Evolutionary conservation across 192 early-diverging fungal species (phyloP).

Genomic region (Diversispora epigaea): DNA sequence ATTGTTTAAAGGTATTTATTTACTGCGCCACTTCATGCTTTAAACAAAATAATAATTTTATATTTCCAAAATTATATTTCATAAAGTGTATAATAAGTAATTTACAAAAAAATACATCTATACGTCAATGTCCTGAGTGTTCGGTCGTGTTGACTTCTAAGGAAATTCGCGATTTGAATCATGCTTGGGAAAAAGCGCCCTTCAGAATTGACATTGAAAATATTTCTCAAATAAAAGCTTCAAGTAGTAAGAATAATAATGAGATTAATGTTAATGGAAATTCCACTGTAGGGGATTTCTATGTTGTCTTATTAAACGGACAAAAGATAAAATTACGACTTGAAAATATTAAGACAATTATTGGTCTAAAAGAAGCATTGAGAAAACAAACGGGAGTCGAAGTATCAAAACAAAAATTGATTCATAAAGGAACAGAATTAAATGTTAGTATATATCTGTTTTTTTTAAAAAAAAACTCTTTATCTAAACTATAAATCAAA

Average conservation of each 20-base stretch:
- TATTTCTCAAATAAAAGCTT: not conserved
- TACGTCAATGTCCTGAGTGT: conserved; percentile 20
- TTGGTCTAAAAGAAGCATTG: conserved; percentile 10
- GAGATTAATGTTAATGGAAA: not conserved
- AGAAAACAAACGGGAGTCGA: conserved; percentile 10
- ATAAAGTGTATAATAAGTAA: not conserved
- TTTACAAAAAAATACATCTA: not conserved
- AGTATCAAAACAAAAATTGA: conserved; percentile 31
- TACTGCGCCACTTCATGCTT: too few relatives aligned
- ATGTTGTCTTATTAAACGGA: conserved; percentile 33
- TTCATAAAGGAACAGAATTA: conserved; percentile 22
- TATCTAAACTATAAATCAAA: too few relatives aligned
- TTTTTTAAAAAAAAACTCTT: not conserved
- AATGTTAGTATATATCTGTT: conserved; percentile 21
- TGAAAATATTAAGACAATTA: conserved; percentile 1
- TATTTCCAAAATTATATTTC: conserved; percentile 2
- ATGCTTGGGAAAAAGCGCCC: conserved; percentile 16
- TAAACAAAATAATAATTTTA: not conserved
- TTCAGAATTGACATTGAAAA: conserved; percentile 23
- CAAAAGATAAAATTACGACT: conserved; percentile 11
- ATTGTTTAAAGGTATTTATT: conserved; percentile 28
- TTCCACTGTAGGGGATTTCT: conserved; percentile 7
- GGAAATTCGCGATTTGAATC: not conserved
- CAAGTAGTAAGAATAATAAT: not conserved
- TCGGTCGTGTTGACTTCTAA: not conserved